Conservation (phyloP, 768 basidiomycete species). For the Fomitopsis pulvina region DNA sequence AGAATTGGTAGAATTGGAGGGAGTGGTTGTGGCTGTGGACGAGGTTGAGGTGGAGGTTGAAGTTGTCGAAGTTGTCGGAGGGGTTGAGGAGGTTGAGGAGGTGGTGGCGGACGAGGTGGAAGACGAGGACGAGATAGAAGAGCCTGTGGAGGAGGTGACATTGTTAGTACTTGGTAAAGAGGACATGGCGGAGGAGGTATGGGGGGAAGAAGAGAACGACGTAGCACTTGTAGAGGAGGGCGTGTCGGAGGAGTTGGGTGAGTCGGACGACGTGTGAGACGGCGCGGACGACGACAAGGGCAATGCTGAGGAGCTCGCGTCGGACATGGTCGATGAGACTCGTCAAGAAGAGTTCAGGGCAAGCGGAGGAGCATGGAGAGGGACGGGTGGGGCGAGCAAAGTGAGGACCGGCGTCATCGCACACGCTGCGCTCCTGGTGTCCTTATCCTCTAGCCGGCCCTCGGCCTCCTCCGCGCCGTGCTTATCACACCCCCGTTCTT, state of each 20-base stretch:
- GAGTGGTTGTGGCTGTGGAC: conserved; percentile 5
- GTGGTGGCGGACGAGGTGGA: conserved; percentile 5
- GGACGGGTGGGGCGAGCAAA: too few relatives aligned
- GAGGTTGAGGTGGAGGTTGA: conserved; percentile 1
- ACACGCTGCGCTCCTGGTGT: too few relatives aligned
- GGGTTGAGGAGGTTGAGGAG: conserved; percentile 4
- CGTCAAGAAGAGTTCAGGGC: too few relatives aligned
- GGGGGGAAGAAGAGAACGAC: conserved; percentile 2
- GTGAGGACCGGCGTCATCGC: too few relatives aligned
- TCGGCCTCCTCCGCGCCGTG: too few relatives aligned
- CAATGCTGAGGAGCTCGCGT: conserved; percentile 1
- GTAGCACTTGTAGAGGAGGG: conserved; percentile 6
- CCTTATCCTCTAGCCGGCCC: too few relatives aligned
- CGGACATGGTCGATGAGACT: conserved; percentile 11
- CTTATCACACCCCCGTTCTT: too few relatives aligned
- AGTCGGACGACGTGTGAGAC: too few relatives aligned
- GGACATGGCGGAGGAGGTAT: neutral
- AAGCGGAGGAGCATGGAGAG: too few relatives aligned
- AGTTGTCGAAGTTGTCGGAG: neutral
- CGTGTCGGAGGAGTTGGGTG: conserved; percentile 3
- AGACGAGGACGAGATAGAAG: conserved; percentile 2
- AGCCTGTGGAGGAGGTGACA: neutral
- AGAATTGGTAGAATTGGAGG: neutral
- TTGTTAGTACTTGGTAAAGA: neutral
- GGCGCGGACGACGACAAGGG: conserved; percentile 8